Evolutionary conservation across 192 early-diverging fungal genomes (phyloP), one percentile per base, ranked within the genome.

Genomic region (Linnemannia zychae): DNA sequence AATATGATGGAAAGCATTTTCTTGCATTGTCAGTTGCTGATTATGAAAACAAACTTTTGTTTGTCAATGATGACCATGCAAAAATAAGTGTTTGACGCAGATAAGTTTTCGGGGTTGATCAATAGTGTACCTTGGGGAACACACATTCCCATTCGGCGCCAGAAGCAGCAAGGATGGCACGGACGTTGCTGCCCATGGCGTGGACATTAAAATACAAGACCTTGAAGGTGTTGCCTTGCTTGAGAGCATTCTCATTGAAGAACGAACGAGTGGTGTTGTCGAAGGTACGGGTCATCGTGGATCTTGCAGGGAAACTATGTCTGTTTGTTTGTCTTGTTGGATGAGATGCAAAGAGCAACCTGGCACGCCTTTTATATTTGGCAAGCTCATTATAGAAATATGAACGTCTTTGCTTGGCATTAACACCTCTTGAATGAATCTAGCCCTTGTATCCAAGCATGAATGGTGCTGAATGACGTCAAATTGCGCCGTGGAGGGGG

Each of bases 281-380:
- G 52, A 80, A 71, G 0, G 73, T 74, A n/a, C 79, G 79, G 11
- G 79, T 52, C 79, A 80, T 80, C 12, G n/a, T 63, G 53, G 68
- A 37, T 49, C 1, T 1, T 52, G 50, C 9, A 44, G 9, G 40
- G 9, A 44, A n/a, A n/a, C n/a, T n/a, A n/a, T n/a, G n/a, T n/a
- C n/a, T n/a, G 40, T 9, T 66, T 44, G 63, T 17, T 22, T 22
- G 20, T 44, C 11, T 38, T 70, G 11, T 4, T 70, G 20, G 60
- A 44, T 7, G 34, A 70, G 5, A 2, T 48, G 36, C 24, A 31
- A 22, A 63, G 11, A 63, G 57, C 9, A 11, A 28, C 37, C 38
- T 0, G 17, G 17, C 90, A 89, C 88, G 91, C 67, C 88, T 89
- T 72, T 89, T 94, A 75, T 88, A 90, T 40, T 90, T 89, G 73